Conservation (phyloP, 2,329 filamentous ascomycete genomes). For the Huntiella decipiens region DNA sequence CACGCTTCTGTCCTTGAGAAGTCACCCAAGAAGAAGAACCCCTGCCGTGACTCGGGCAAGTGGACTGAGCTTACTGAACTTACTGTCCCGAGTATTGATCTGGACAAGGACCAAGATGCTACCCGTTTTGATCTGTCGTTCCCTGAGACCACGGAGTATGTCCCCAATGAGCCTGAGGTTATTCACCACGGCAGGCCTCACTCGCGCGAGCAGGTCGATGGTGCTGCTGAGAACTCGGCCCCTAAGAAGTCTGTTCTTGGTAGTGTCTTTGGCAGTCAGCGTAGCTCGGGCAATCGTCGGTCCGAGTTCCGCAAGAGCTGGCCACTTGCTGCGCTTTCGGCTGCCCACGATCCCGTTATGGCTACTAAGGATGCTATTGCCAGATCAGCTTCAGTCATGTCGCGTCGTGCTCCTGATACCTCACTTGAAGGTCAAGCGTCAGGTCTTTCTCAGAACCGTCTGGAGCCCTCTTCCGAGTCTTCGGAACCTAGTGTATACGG, state of each 20-base stretch:
- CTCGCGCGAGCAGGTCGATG: slow-evolving; percentile 1
- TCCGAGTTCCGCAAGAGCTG: slow-evolving; percentile 11
- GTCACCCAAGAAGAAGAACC: slow-evolving; percentile 5
- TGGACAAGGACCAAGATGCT: slow-evolving; percentile 9
- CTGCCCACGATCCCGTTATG: not conserved
- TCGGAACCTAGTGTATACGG: slow-evolving; percentile 10
- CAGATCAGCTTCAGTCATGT: not conserved
- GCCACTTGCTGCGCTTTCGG: slow-evolving; percentile 3
- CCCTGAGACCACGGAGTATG: slow-evolving; percentile 7
- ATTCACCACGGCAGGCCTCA: slow-evolving; percentile 2
- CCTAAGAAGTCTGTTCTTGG: slow-evolving; percentile 9
- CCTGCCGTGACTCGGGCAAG: slow-evolving; percentile 6
- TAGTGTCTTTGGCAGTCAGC: slow-evolving; percentile 3
- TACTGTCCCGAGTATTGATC: slow-evolving; percentile 8
- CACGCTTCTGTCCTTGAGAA: slow-evolving; percentile 4
- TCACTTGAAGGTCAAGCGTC: slow-evolving; percentile 10
- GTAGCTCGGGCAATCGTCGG: not conserved
- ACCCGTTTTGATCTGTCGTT: slow-evolving; percentile 8
- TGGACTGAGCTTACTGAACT: slow-evolving; percentile 11
- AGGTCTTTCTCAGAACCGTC: slow-evolving; percentile 8
- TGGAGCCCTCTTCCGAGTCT: slow-evolving; percentile 9
- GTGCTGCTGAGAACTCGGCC: not conserved
- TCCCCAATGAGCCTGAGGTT: not conserved
- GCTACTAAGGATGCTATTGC: slow-evolving; percentile 5
- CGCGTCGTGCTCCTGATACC: slow-evolving; percentile 4